Percentiles rank a stretch among this genome's conserved stretches.
phyloP scores from a whole-genome alignment of 2,329 filamentous ascomycete genomes.

The Fusarium clavum region DNA sequence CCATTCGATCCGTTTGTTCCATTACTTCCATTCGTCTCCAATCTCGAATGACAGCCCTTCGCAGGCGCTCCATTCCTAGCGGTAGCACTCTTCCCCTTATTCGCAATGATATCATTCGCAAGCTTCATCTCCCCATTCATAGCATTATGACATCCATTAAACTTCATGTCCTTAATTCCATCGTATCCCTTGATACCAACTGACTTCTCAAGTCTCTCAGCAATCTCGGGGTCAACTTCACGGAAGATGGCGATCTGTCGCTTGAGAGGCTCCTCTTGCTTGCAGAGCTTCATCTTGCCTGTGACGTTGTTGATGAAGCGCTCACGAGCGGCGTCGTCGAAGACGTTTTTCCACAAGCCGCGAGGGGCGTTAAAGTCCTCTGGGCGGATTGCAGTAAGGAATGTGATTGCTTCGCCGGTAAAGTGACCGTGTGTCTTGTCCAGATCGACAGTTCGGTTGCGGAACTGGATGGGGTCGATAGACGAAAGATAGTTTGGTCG shows the following conservation, averaged over 20 bases:
- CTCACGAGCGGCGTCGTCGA: constrained; percentile 18
- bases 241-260: constrained; percentile 74
- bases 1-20: constrained; percentile 4
- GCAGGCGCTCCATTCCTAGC: constrained; percentile 17
- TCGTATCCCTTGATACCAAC: constrained; percentile 57
- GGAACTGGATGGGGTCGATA: constrained; percentile 34
- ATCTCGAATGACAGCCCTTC: neutral
- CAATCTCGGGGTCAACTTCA: constrained; percentile 70
- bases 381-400: constrained; percentile 27
- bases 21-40: neutral
- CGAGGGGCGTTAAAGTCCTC: constrained; percentile 34
- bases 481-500: constrained; percentile 31
- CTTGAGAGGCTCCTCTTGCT: constrained; percentile 70
- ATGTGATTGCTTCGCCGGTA: constrained; percentile 28
- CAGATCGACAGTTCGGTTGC: constrained; percentile 5
- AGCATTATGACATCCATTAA: constrained; percentile 23
- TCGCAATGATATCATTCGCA: constrained; percentile 15
- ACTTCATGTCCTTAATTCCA: constrained; percentile 2
- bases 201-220: constrained; percentile 69
- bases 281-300: constrained; percentile 70
- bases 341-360: constrained; percentile 12
- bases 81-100: constrained; percentile 11
- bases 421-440: constrained; percentile 34
- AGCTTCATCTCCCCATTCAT: constrained; percentile 12
- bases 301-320: constrained; percentile 70